Percentiles rank a stretch among this genome's conserved stretches.
Conservation (phyloP, 2,329 filamentous ascomycete genomes). For the Bipolaris zeicola region DNA sequence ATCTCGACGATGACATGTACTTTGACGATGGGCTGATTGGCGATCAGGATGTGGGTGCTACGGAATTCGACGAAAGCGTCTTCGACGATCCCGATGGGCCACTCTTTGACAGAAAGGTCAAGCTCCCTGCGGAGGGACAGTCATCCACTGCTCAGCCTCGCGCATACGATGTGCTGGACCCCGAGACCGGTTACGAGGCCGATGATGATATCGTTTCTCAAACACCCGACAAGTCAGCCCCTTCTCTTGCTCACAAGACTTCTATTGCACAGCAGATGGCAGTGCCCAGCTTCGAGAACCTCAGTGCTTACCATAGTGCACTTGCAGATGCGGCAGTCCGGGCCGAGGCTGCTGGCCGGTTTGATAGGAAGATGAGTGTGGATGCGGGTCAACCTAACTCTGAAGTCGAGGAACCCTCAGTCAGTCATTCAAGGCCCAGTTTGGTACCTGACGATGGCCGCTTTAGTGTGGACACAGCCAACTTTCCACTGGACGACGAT, state of each 20-base stretch:
- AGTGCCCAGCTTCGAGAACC: constrained; percentile 52
- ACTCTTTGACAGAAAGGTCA: constrained; percentile 57
- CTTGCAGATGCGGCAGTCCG: constrained; percentile 80
- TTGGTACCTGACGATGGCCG: constrained; percentile 58
- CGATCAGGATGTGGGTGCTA: constrained; percentile 58
- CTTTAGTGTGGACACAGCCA: constrained; percentile 54
- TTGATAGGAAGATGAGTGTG: constrained; percentile 65
- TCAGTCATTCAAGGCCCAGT: constrained; percentile 49
- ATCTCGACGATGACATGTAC: constrained; percentile 64
- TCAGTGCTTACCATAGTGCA: constrained; percentile 80
- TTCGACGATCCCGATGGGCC: constrained; percentile 64
- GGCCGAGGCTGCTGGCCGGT: constrained; percentile 76
- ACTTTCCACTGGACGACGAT: constrained; percentile 43
- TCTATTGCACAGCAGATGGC: constrained; percentile 43
- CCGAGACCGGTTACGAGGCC: constrained; percentile 40
- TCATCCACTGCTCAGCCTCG: constrained; percentile 22
- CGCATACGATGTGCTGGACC: constrained; percentile 18
- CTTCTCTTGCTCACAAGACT: constrained; percentile 60
- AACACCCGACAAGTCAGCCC: constrained; percentile 41
- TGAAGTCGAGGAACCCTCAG: constrained; percentile 42
- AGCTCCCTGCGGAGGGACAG: constrained; percentile 27
- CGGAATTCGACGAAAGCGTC: constrained; percentile 72
- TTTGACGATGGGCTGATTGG: constrained; percentile 69
- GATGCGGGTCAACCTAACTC: constrained; percentile 36
- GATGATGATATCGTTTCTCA: constrained; percentile 40